Base-by-base conservation (phyloP, 2,329 filamentous ascomycete species). In the Fusarium illudens region DNA sequence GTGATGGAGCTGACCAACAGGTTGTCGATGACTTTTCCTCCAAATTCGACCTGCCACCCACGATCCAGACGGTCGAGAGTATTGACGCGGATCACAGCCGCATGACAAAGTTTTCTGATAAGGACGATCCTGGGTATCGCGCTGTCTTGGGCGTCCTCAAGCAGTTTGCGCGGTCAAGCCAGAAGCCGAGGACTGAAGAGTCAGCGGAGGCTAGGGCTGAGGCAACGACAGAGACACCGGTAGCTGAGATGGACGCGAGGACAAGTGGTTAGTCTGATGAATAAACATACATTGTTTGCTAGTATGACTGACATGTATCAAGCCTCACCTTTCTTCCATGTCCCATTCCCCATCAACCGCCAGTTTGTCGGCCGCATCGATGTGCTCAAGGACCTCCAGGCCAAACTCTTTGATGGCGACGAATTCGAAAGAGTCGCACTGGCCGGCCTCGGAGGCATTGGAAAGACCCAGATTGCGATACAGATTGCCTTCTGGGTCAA, bases 41-140 rank as follows among this genome's bases (percentile, higher is more conserved):
- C 15, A 80, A 79, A 68, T 68, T 80, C 22, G 79, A 75, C 34
- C 71, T 80, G 12, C 73, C 75, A 20, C 60, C 46, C 56, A 34
- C 39, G 13, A 51, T 77, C 20, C 79, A 81, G 65, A 79, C 73
- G 2, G 75, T 79, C 7, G 78, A 81, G 56, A 79, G 71, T 53
- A 78, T 82, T 29, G 76, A 82, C 62, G 76, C 78, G 12, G 76
- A 81, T 50, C 79, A 82, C 59, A 79, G 74, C 64, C 71, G 80
- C 51, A 81, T 81, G 74, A 74, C 70, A 12, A 76, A 73, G 65
- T 79, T 72, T 58, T 68, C 29, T 15, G 66, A 67, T 37, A 72
- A 63, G 59, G 61, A 64, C 20, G 77, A 80, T 54, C 58, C 72
- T 30, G 69, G 67, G 30, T 80, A 80, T 61, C 72, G 70, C 4